A percentile compares a stretch with the other conserved stretches of the same genome.
phyloP scores from a whole-genome alignment of 2,329 filamentous ascomycete genomes.

The Fusarium udum region DNA sequence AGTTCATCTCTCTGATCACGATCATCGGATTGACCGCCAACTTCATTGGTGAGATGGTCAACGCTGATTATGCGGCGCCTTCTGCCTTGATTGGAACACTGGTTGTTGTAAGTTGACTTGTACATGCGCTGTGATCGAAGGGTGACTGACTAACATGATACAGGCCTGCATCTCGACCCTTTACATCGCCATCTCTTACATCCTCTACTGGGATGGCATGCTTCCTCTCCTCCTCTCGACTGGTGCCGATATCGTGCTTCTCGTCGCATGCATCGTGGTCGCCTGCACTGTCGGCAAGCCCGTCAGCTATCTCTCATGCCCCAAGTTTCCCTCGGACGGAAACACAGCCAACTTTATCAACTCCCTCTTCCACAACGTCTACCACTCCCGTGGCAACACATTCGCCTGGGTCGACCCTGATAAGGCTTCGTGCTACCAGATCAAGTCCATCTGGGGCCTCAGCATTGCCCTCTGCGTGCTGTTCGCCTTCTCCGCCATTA shows the following conservation, averaged over 20 bases:
- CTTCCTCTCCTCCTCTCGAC: constrained; percentile 78
- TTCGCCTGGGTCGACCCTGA: constrained; percentile 61
- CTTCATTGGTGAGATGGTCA: constrained; percentile 81
- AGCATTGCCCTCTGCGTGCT: constrained; percentile 80
- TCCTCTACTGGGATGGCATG: constrained; percentile 80
- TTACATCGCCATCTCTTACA: constrained; percentile 82
- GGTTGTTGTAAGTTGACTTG: constrained; percentile 71
- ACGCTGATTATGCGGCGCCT: constrained; percentile 71
- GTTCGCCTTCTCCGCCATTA: constrained; percentile 70
- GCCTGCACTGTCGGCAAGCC: constrained; percentile 82
- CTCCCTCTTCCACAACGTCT: constrained; percentile 54
- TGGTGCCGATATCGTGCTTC: constrained; percentile 72
- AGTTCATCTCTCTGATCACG: constrained; percentile 75
- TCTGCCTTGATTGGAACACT: constrained; percentile 81
- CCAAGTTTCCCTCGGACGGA: constrained; percentile 54
- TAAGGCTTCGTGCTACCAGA: constrained; percentile 77
- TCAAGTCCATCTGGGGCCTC: constrained; percentile 89
- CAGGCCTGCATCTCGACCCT: constrained; percentile 82
- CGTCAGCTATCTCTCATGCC: constrained; percentile 80
- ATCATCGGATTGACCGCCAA: constrained; percentile 84
- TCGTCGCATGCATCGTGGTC: constrained; percentile 81
- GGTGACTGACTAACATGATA: not conserved
- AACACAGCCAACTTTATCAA: constrained; percentile 57
- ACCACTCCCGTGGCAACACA: constrained; percentile 45
- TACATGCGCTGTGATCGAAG: not conserved